Conservation (phyloP, 495 filamentous ascomycete species). For the Apodospora peruviana region DNA sequence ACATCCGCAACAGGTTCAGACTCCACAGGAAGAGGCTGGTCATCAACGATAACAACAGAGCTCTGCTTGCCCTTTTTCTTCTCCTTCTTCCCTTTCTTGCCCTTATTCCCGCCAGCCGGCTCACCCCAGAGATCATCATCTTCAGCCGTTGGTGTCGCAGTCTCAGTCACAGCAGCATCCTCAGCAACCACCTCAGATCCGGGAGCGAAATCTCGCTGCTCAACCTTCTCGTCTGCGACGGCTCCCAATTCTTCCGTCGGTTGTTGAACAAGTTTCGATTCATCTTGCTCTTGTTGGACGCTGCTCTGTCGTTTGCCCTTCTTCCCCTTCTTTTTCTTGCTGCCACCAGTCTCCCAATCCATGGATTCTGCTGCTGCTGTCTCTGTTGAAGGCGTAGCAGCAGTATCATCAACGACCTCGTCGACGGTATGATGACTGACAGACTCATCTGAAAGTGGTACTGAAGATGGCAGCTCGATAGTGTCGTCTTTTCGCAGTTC, state of each 20-base stretch:
- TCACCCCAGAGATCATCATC: not conserved
- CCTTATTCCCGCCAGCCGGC: too few species aligned
- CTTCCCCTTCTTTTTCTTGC: conserved; percentile 16
- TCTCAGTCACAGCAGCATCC: not conserved
- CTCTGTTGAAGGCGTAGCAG: too few species aligned
- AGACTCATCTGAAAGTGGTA: conserved; percentile 1
- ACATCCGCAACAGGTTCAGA: too few species aligned
- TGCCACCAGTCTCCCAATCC: conserved; percentile 8
- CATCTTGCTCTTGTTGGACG: conserved; percentile 4
- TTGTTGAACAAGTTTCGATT: not conserved
- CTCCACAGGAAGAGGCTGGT: too few species aligned
- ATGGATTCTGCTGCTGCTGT: conserved; percentile 7
- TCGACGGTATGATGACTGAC: too few species aligned
- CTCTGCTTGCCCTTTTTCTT: conserved; percentile 4
- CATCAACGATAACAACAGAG: too few species aligned
- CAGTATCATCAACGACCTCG: too few species aligned
- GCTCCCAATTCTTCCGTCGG: not conserved
- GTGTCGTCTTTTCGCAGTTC: conserved; percentile 11
- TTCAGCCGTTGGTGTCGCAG: not conserved
- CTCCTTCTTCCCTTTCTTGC: conserved; percentile 1
- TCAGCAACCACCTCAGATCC: not conserved
- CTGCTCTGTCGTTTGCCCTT: conserved; percentile 15
- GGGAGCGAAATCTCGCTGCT: not conserved
- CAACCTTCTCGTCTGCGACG: too few species aligned
- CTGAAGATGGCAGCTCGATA: conserved; percentile 1